Evolutionary conservation across 2,329 filamentous ascomycete genomes (phyloP).

Genomic region (Phialophora expanda): DNA sequence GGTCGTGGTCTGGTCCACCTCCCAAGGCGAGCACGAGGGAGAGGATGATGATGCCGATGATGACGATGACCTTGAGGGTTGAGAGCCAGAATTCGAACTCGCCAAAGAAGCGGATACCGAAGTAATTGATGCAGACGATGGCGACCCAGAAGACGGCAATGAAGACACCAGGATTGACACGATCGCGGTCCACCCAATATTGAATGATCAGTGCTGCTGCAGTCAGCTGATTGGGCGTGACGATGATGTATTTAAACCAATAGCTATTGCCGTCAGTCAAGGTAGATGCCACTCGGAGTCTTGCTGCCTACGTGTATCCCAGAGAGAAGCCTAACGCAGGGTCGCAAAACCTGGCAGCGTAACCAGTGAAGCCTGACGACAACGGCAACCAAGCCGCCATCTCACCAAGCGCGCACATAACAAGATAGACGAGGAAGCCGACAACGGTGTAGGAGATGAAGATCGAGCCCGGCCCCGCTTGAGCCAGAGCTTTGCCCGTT

Average conservation of each 20-base stretch:
- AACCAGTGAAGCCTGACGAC: conserved; percentile 79
- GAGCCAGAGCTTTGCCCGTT: conserved; percentile 69
- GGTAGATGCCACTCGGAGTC: conserved; percentile 24
- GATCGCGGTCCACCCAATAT: conserved; percentile 71
- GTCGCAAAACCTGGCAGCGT: conserved; percentile 78
- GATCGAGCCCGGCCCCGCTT: conserved; percentile 51
- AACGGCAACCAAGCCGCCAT: conserved; percentile 85
- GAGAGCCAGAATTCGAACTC: conserved; percentile 67
- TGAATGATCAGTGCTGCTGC: conserved; percentile 79
- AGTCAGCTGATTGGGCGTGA: conserved; percentile 83
- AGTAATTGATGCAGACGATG: conserved; percentile 71
- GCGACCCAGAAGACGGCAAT: conserved; percentile 71
- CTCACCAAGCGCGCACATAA: conserved; percentile 81
- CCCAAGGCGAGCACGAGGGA: conserved; percentile 68
- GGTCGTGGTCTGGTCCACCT: conserved; percentile 67
- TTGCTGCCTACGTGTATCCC: conserved; percentile 66
- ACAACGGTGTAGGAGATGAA: conserved; percentile 53
- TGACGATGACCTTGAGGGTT: conserved; percentile 71
- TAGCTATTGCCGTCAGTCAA: conserved; percentile 42
- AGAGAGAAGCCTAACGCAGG: conserved; percentile 80
- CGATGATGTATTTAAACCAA: conserved; percentile 81
- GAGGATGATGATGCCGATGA: conserved; percentile 69
- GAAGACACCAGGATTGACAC: conserved; percentile 77
- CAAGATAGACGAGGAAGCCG: conserved; percentile 71
- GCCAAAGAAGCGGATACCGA: conserved; percentile 71